A percentile compares a stretch with the other conserved stretches of the same genome.
Conservation (phyloP, 495 filamentous ascomycete genomes). For the Penicillium paxilli region DNA sequence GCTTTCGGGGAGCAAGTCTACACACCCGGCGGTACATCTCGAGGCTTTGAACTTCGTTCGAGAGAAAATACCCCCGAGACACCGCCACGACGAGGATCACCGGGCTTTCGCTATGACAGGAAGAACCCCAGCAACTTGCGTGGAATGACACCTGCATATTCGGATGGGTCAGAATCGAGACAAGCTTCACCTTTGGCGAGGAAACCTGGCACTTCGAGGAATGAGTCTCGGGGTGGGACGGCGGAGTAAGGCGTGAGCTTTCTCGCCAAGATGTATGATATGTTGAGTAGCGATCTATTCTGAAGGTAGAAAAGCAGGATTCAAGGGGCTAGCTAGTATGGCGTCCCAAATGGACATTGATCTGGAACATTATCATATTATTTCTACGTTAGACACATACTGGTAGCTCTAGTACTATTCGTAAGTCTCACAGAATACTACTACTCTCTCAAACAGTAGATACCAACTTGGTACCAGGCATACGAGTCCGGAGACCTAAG, state of each 20-base stretch:
- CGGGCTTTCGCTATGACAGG: slow-evolving; percentile 19
- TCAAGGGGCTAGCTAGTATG: no score
- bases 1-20: slow-evolving; percentile 28
- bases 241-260: slow-evolving; percentile 5
- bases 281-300: background rate
- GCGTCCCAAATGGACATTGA: no score
- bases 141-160: slow-evolving; percentile 27
- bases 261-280: slow-evolving; percentile 7
- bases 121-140: slow-evolving; percentile 23
- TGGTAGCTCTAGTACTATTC: no score
- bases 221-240: slow-evolving; percentile 11
- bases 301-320: background rate
- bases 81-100: slow-evolving; percentile 23
- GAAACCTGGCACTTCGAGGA: slow-evolving; percentile 17
- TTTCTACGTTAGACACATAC: no score
- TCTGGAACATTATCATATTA: no score
- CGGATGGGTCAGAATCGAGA: slow-evolving; percentile 10
- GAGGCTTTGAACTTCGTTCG: slow-evolving; percentile 36
- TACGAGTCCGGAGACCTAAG: background rate
- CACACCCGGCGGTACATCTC: slow-evolving; percentile 29
- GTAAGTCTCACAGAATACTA: no score
- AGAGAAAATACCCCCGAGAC: slow-evolving; percentile 44
- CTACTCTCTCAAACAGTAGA: no score
- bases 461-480: no score
- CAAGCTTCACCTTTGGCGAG: slow-evolving; percentile 31